Base-by-base conservation (phyloP, 805 yeast genomes). In the Candida quercuum region DNA sequence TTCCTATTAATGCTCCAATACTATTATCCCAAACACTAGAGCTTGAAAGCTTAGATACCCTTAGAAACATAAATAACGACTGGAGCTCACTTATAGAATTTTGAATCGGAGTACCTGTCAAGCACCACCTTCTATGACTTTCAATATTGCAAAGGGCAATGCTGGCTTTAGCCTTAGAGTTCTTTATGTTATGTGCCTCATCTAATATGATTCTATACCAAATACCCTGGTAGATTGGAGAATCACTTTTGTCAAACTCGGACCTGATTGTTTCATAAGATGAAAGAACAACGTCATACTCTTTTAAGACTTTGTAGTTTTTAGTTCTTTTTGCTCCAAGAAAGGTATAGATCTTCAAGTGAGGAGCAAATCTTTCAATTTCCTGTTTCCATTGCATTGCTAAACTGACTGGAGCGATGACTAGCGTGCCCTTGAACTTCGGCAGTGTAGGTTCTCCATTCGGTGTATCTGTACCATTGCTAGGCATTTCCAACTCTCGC, bases 331-430 rank as follows among this genome's bases (percentile, higher is more conserved):
- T 46, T 23, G 50, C 42, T 64, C 67, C 76, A 58, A 84, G 89
- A 54, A 61, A 84, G 1, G 82, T 60, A 12, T 68, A 75, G 3
- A 74, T 69, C 2, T 54, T 58, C 24, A 76, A 49, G 7, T 62
- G 61, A 0, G 64, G 60, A 36, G 71, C 71, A 15, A 82, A 59
- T 46, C 77, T 76, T 15, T 69, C 57, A 26, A 84, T 61, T 52
- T 86, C 94, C 14, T 72, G 71, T 6, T 67, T 67, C 95, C 95
- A 86, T 51, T 86, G 93, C 18, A 74, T 64, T 14, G 83, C 60
- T 33, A 86, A 62, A 2, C 89, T 76, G 6, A 85, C 87, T 0
- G 95, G 94, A 1, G 86, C 83, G 9, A 86, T 71, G 29, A 86
- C 72, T 39, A 86, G 63, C 10, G 81, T 81, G 0, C 78, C 42